Base-by-base conservation (phyloP, 768 basidiomycete species). In the Lactarius trivialis region DNA sequence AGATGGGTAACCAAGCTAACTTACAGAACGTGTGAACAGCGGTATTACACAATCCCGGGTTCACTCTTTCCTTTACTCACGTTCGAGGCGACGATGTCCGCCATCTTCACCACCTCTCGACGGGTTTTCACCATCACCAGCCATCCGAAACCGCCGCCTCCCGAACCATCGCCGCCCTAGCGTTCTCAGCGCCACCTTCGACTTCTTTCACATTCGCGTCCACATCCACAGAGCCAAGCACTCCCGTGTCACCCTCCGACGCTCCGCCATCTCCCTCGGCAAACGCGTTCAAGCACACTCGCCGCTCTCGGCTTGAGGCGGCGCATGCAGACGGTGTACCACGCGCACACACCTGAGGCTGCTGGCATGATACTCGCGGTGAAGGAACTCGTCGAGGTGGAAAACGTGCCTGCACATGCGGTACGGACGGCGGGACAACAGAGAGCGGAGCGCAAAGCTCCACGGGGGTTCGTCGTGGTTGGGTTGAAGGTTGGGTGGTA, bases 131-230 rank as follows among this genome's bases (percentile, higher is more conserved):
- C 30, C 30, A 30, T 30, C 30, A 72, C 94, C 94, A 98, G 0
- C 94, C 93, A 0, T 73, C 84, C 2, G 98, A 75, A 61, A 36
- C 36, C 3, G 12, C 36, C 12, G 12, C 36, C 9, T 36, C 12
- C 12, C 12, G 36, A 8, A 36, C 36, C 36, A 12, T 36, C 12
- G 36, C 36, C 14, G 36, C 36, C 2, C 14, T 36, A 2, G 36
- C 12, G 36, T 36, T 12, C 14, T 14, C 11, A 14, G 12, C 1
- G 33, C 33, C 33, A 14, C 36, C 36, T 4, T 14, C 2, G 11
- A 36, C 11, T 12, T 3, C 37, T 17, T 15, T 39, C 37, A 39
- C 15, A 39, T 6, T 5, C 6, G 5, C 15, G 37, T 17, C 15
- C 12, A 14, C 36, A 39, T 39, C 15, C 12, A 11, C 2, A 11